Percentiles rank a stretch among this genome's conserved stretches.
Evolutionary conservation across 2,329 filamentous ascomycete species (phyloP).

Genomic region (Alternaria burnsii): DNA sequence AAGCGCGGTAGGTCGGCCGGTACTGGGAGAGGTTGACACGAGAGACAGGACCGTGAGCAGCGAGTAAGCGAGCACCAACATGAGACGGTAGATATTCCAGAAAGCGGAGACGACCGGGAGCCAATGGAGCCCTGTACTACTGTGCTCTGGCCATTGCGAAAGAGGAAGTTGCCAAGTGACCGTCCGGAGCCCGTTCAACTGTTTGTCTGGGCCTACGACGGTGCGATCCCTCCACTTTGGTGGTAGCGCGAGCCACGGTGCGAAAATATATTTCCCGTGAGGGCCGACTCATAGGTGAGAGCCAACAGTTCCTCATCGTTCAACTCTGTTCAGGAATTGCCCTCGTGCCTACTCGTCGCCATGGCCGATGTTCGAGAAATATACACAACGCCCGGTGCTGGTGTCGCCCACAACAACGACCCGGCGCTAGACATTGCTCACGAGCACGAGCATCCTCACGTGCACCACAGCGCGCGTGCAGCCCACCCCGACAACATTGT

Average conservation of each 20-base stretch:
- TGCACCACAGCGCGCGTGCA: conserved; percentile 49
- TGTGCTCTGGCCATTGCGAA: conserved; percentile 36
- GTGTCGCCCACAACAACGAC: conserved; percentile 46
- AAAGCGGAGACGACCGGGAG: conserved; percentile 43
- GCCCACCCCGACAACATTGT: conserved; percentile 41
- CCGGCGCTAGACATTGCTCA: conserved; percentile 49
- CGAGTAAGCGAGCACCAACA: conserved; percentile 31
- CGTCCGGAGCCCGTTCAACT: conserved; percentile 27
- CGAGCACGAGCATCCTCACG: conserved; percentile 51
- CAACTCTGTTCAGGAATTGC: conserved; percentile 37
- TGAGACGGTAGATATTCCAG: conserved; percentile 22
- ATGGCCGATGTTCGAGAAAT: conserved; percentile 44
- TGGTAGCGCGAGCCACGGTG: conserved; percentile 38
- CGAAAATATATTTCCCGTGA: conserved; percentile 45
- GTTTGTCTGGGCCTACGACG: conserved; percentile 40
- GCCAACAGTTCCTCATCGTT: conserved; percentile 39
- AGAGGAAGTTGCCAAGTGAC: conserved; percentile 49
- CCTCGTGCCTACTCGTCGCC: conserved; percentile 37
- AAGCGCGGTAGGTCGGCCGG: conserved; percentile 29
- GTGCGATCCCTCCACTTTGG: conserved; percentile 37
- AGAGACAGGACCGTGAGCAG: conserved; percentile 23
- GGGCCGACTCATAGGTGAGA: conserved; percentile 20
- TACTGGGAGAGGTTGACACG: conserved; percentile 28
- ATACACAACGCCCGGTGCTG: conserved; percentile 47
- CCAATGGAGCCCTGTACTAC: conserved; percentile 35